Conservation (phyloP, 345 rosid genomes). For the Brassica carinata region DNA sequence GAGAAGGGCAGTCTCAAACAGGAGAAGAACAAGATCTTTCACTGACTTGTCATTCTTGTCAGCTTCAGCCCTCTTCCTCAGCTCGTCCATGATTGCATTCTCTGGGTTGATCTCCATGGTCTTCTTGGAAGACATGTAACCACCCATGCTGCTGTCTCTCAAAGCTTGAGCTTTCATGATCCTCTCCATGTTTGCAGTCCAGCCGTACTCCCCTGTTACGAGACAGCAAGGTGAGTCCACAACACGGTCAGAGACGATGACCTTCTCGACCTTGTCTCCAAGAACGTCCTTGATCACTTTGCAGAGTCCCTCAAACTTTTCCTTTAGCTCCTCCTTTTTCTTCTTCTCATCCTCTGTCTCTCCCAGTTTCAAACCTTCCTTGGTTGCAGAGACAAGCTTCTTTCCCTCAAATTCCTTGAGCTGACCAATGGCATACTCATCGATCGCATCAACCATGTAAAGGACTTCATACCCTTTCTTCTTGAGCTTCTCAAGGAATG, state of each 20-base stretch:
- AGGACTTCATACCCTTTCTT: conserved; percentile 86
- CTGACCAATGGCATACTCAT: conserved; percentile 84
- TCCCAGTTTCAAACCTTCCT: conserved; percentile 79
- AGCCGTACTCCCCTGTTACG: conserved; percentile 83
- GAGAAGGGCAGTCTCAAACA: conserved; percentile 78
- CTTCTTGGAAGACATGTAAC: conserved; percentile 88
- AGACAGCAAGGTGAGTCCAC: conserved; percentile 92
- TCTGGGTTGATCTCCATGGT: conserved; percentile 90
- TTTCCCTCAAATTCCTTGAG: conserved; percentile 87
- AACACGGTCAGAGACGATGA: conserved; percentile 79
- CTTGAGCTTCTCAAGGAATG: conserved; percentile 91
- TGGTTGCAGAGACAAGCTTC: conserved; percentile 87
- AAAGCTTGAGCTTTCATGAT: conserved; percentile 93
- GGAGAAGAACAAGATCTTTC: conserved; percentile 76
- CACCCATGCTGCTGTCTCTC: conserved; percentile 86
- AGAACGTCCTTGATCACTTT: conserved; percentile 84
- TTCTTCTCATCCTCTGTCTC: conserved; percentile 82
- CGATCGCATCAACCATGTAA: conserved; percentile 86
- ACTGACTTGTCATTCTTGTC: conserved; percentile 91
- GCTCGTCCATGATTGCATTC: conserved; percentile 86
- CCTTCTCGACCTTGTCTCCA: conserved; percentile 85
- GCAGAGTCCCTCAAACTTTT: conserved; percentile 82
- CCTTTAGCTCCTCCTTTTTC: conserved; percentile 62
- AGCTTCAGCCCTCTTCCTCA: conserved; percentile 79
- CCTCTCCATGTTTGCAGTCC: conserved; percentile 96